Conservation (phyloP, 495 filamentous ascomycete species). For the Lophiostoma macrostomum region DNA sequence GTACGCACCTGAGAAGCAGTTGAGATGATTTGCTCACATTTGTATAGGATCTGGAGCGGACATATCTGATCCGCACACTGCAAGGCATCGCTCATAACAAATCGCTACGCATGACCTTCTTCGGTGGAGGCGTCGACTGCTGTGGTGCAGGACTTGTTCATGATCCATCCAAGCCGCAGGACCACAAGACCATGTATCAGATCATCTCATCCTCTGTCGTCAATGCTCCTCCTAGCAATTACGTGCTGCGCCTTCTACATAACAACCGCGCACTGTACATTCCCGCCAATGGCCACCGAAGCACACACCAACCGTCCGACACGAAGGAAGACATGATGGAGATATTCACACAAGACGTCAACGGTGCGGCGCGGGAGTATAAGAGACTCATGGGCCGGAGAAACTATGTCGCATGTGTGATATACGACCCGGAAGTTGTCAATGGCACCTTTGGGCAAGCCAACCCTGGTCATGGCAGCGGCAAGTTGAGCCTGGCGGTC, state of each 20-base stretch:
- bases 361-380: constrained; percentile 71
- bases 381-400: constrained; percentile 87
- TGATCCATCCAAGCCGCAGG: constrained; percentile 81
- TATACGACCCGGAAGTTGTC: constrained; percentile 82
- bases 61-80: constrained; percentile 91
- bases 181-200: constrained; percentile 99
- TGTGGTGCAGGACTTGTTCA: constrained; percentile 92
- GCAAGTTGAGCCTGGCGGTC: constrained; percentile 82
- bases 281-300: constrained; percentile 84
- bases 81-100: constrained; percentile 94
- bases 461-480: constrained; percentile 45
- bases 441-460: constrained; percentile 52
- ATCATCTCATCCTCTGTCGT: constrained; percentile 90
- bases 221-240: constrained; percentile 75
- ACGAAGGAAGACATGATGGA: constrained; percentile 99
- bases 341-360: constrained; percentile 89
- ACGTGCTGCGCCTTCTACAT: constrained; percentile 89
- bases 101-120: constrained; percentile 90
- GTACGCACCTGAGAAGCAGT: constrained; percentile 2
- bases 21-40: constrained; percentile 8
- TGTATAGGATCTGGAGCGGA: constrained; percentile 79
- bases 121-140: constrained; percentile 86
- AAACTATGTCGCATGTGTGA: constrained; percentile 92
- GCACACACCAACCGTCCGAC: constrained; percentile 62
- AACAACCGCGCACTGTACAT: constrained; percentile 87